Percentiles rank a stretch among this genome's conserved stretches.
These are phyloP conservation scores for Hypoxylon sp. DNA, from an alignment of 2,329 filamentous ascomycete species.

Conservation along the genomic window DNA sequence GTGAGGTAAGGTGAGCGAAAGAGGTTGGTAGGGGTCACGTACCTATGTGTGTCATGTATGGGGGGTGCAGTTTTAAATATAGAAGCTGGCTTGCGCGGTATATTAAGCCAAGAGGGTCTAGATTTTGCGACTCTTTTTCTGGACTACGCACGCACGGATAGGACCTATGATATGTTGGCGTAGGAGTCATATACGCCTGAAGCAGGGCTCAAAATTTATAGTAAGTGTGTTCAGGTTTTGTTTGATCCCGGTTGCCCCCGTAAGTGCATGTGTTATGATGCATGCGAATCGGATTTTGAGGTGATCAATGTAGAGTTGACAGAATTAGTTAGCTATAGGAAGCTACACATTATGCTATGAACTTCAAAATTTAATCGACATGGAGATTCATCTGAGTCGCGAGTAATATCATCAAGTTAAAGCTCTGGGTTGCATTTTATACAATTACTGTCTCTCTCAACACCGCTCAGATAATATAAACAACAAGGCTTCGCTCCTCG, in stretches of 20 bases:
- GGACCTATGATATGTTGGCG: not conserved
- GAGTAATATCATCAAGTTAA: not conserved
- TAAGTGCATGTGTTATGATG: too few species aligned
- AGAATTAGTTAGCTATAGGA: too few species aligned
- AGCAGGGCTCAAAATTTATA: too few species aligned
- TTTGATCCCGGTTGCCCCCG: too few species aligned
- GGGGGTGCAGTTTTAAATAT: constrained; percentile 20
- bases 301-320: not conserved
- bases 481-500: constrained; percentile 23
- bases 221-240: too few species aligned
- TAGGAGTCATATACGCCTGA: too few species aligned
- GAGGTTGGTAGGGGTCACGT: not conserved
- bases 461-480: constrained; percentile 25
- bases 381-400: not conserved
- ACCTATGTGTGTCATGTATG: not conserved
- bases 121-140: not conserved
- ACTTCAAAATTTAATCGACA: too few species aligned
- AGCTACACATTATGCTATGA: too few species aligned
- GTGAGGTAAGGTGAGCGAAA: not conserved
- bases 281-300: not conserved
- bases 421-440: constrained; percentile 26
- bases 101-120: constrained; percentile 3
- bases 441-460: constrained; percentile 30
- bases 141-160: too few species aligned
- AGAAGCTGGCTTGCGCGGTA: constrained; percentile 1